These are phyloP conservation scores for Brassica balearica DNA, from an alignment of 441 rosid genomes.

Conservation along the genomic window DNA sequence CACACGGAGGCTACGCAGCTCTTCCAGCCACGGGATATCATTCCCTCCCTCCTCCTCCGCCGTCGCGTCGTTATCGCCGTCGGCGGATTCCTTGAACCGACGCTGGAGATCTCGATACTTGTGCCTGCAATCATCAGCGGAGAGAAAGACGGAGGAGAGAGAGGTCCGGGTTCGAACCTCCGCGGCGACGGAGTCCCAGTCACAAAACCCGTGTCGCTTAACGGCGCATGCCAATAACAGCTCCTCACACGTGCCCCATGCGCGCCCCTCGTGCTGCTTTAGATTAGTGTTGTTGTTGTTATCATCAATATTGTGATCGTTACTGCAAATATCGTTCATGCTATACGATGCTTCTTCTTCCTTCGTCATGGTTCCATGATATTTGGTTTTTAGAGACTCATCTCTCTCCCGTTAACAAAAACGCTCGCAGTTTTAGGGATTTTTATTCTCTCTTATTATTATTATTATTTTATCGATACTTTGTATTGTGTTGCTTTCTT, in stretches of 20 bases:
- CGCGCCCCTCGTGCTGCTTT: constrained; percentile 2
- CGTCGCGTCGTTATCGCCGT: neutral
- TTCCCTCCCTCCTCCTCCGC: constrained; percentile 4
- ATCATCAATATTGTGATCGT: neutral
- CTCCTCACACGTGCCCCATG: constrained; percentile 82
- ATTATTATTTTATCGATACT: constrained; percentile 1
- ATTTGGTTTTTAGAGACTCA: neutral
- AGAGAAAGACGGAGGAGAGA: constrained; percentile 44
- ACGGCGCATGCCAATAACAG: constrained; percentile 72
- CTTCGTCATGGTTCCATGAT: constrained; percentile 39
- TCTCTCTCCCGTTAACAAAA: constrained; percentile 28
- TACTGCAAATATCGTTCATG: constrained; percentile 31
- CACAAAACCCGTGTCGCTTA: constrained; percentile 62
- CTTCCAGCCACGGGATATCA: constrained; percentile 67
- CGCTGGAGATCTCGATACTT: constrained; percentile 62
- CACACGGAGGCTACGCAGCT: constrained; percentile 64
- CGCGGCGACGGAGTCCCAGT: constrained; percentile 68
- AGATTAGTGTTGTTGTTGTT: constrained; percentile 9
- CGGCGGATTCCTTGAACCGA: constrained; percentile 44
- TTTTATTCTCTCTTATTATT: constrained; percentile 5
- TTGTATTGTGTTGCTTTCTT: constrained; percentile 39
- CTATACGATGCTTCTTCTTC: constrained; percentile 23
- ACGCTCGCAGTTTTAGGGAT: constrained; percentile 42
- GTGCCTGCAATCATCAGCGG: constrained; percentile 52
- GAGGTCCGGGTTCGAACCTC: constrained; percentile 59